A percentile compares a stretch with the other conserved stretches of the same genome.
Conservation (phyloP, 2,329 filamentous ascomycete species). For the Hypoxylon sp. region DNA sequence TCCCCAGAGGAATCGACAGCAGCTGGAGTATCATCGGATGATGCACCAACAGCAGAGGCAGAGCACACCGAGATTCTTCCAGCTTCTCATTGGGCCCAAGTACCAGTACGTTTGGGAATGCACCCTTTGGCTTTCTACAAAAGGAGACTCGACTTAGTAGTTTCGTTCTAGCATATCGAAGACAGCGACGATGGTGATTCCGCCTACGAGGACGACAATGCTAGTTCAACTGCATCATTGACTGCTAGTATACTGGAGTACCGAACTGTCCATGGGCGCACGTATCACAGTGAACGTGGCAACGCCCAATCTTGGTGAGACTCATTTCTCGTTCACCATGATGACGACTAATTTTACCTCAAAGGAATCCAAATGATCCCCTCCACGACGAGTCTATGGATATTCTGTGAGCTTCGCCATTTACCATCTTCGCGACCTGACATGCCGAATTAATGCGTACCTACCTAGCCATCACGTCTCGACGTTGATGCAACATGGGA, state of each 20-base stretch:
- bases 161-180: slow-evolving; percentile 16
- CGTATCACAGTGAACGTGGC: slow-evolving; percentile 44
- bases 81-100: slow-evolving; percentile 42
- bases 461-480: slow-evolving; percentile 44
- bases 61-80: slow-evolving; percentile 33
- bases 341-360: slow-evolving; percentile 10
- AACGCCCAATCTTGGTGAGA: slow-evolving; percentile 45
- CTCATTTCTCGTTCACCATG: slow-evolving; percentile 1
- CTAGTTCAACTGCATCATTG: slow-evolving; percentile 45
- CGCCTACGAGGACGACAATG: slow-evolving; percentile 41
- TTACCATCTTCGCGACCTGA: no score
- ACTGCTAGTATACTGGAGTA: slow-evolving; percentile 46
- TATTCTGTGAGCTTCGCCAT: slow-evolving; percentile 40
- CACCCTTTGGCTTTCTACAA: no score
- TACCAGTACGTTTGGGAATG: slow-evolving; percentile 34
- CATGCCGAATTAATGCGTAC: no score
- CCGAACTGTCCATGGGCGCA: slow-evolving; percentile 45
- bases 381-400: slow-evolving; percentile 45
- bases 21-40: not conserved
- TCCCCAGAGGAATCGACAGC: no score
- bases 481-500: slow-evolving; percentile 41
- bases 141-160: no score
- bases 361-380: slow-evolving; percentile 46
- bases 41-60: slow-evolving; percentile 5
- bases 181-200: slow-evolving; percentile 43